phyloP scores from a whole-genome alignment of 2,329 filamentous ascomycete genomes.

The Stachybotrys elegans region DNA sequence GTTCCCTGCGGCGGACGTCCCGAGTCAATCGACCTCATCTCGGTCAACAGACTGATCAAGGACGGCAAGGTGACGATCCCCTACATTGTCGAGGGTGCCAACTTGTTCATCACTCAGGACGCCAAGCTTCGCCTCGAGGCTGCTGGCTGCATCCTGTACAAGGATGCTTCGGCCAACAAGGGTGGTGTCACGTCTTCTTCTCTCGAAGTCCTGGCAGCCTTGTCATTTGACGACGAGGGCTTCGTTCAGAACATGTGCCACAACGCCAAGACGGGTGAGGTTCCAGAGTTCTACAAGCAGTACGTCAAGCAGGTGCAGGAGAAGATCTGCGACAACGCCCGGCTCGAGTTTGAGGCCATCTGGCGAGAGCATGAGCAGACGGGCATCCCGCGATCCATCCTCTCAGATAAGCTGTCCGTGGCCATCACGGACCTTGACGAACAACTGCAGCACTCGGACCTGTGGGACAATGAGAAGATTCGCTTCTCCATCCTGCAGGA shows the following conservation, averaged over 20 bases:
- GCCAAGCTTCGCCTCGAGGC: slow-evolving; percentile 92
- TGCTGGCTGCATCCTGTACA: slow-evolving; percentile 93
- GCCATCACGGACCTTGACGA: slow-evolving; percentile 97
- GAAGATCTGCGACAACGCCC: slow-evolving; percentile 85
- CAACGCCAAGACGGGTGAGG: slow-evolving; percentile 57
- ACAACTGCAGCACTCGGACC: slow-evolving; percentile 85
- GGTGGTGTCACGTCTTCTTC: slow-evolving; percentile 97
- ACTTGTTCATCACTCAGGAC: slow-evolving; percentile 97
- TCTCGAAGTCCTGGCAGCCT: slow-evolving; percentile 87
- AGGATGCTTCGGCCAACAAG: slow-evolving; percentile 98
- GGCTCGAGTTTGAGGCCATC: slow-evolving; percentile 95
- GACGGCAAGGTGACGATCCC: slow-evolving; percentile 84
- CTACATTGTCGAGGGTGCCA: slow-evolving; percentile 96
- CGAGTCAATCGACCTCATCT: slow-evolving; percentile 90
- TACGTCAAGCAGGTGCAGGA: slow-evolving; percentile 91
- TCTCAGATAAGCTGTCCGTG: slow-evolving; percentile 84
- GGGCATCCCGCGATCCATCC: slow-evolving; percentile 71
- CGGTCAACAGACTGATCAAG: slow-evolving; percentile 80
- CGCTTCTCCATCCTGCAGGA: slow-evolving; percentile 74
- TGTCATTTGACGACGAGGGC: slow-evolving; percentile 86
- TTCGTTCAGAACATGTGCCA: slow-evolving; percentile 96
- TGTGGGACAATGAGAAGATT: slow-evolving; percentile 81
- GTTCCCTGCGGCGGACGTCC: slow-evolving; percentile 95
- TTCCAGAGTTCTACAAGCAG: slow-evolving; percentile 84
- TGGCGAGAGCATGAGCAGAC: slow-evolving; percentile 90